Evolutionary conservation across 371 early-diverging fungal species (phyloP).

Genomic region (Rhizopus sp.): DNA sequence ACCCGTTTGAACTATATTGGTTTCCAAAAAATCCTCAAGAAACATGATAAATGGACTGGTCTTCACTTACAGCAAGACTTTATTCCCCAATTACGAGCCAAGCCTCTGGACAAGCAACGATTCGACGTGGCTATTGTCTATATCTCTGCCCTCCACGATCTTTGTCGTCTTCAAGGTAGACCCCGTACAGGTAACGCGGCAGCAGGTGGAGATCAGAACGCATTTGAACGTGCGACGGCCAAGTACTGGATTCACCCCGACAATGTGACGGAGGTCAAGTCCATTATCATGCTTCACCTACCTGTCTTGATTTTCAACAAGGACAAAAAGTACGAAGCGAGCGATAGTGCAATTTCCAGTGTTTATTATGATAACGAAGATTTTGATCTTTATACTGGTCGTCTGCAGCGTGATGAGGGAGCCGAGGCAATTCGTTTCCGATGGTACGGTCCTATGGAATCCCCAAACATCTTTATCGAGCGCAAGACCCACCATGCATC

Average conservation of each 20-base stretch:
- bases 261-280: conserved; percentile 94
- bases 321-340: conserved; percentile 25
- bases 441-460: conserved; percentile 76
- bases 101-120: conserved; percentile 32
- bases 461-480: conserved; percentile 84
- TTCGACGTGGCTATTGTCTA: conserved; percentile 34
- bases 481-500: conserved; percentile 95
- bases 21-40: conserved; percentile 93
- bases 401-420: conserved; percentile 86
- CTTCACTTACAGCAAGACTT: conserved; percentile 23
- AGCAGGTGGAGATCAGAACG: conserved; percentile 29
- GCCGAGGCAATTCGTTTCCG: conserved; percentile 92
- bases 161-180: conserved; percentile 27
- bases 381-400: conserved; percentile 50
- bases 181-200: conserved; percentile 27
- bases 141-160: conserved; percentile 32
- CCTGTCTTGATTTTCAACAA: conserved; percentile 88
- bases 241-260: conserved; percentile 97
- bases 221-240: conserved; percentile 31
- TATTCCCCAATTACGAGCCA: conserved; percentile 23
- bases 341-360: conserved; percentile 33
- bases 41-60: conserved; percentile 72
- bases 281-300: conserved; percentile 86
- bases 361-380: conserved; percentile 28
- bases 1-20: conserved; percentile 92